A percentile compares a stretch with the other conserved stretches of the same genome.
Evolutionary conservation across 1,284 basidiomycete genomes (phyloP).

Genomic region (Veloboletus limbatus): DNA sequence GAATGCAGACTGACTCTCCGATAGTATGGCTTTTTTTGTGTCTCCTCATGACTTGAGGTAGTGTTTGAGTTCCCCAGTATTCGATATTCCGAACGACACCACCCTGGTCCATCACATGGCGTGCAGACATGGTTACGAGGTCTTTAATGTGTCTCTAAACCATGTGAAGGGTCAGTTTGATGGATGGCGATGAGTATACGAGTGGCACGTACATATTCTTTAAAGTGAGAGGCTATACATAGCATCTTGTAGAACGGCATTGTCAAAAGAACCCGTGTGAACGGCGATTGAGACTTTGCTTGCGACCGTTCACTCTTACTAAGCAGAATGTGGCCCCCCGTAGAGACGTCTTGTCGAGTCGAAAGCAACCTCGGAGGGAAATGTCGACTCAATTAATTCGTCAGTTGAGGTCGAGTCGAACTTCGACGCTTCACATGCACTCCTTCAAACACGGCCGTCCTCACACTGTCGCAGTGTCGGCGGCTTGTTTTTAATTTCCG

Average conservation of each 20-base stretch:
- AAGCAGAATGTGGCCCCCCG: no score
- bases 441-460: not conserved
- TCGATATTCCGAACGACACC: slow-evolving; percentile 79
- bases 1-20: slow-evolving; percentile 69
- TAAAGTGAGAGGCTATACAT: slow-evolving; percentile 72
- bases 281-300: no score
- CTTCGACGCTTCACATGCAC: not conserved
- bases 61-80: slow-evolving; percentile 69
- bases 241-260: slow-evolving; percentile 85
- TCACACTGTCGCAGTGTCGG: slow-evolving; percentile 10
- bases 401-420: not conserved
- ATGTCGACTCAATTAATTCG: not conserved
- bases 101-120: slow-evolving; percentile 72
- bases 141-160: slow-evolving; percentile 71
- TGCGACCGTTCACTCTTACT: no score
- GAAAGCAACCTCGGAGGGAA: no score
- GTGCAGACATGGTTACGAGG: slow-evolving; percentile 71
- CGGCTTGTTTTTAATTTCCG: slow-evolving; percentile 31
- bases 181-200: not conserved
- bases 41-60: slow-evolving; percentile 77
- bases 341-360: no score
- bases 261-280: no score
- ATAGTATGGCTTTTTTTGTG: slow-evolving; percentile 60
- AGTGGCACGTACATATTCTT: slow-evolving; percentile 59
- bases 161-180: slow-evolving; percentile 2